Conservation (phyloP, 345 rosid genomes). For the Clausena lansium region DNA sequence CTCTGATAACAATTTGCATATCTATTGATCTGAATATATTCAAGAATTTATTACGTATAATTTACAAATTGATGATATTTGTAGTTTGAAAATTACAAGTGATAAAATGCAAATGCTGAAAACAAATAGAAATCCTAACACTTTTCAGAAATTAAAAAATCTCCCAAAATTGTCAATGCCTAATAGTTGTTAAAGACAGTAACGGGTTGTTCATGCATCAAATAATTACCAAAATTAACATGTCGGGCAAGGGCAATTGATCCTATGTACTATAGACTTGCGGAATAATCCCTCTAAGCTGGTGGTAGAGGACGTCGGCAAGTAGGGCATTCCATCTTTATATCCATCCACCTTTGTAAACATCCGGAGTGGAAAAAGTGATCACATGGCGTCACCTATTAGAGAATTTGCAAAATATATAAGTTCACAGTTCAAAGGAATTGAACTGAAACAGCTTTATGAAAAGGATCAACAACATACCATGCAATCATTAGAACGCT, state of each 20-base stretch:
- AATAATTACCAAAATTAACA: conserved; percentile 31
- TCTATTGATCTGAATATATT: background rate
- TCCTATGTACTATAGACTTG: conserved; percentile 32
- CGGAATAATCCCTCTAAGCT: conserved; percentile 42
- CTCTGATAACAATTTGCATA: background rate
- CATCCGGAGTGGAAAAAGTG: conserved; percentile 95
- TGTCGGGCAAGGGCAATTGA: conserved; percentile 19
- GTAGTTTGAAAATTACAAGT: background rate
- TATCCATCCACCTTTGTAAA: conserved; percentile 98
- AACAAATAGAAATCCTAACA: background rate
- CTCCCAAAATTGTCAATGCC: background rate
- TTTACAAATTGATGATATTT: background rate
- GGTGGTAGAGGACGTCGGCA: conserved; percentile 94
- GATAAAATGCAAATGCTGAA: background rate
- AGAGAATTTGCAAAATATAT: conserved; percentile 12
- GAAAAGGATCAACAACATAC: conserved; percentile 35
- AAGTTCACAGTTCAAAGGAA: background rate
- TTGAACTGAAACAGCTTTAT: background rate
- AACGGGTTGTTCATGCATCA: background rate
- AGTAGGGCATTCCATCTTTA: conserved; percentile 99
- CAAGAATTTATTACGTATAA: background rate
- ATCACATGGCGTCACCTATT: conserved; percentile 93
- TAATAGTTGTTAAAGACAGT: background rate
- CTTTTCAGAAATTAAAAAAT: background rate
- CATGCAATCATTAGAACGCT: conserved; percentile 74